Base-by-base conservation (phyloP, 2,329 filamentous ascomycete genomes). In the Furcasterigmium sp. region DNA sequence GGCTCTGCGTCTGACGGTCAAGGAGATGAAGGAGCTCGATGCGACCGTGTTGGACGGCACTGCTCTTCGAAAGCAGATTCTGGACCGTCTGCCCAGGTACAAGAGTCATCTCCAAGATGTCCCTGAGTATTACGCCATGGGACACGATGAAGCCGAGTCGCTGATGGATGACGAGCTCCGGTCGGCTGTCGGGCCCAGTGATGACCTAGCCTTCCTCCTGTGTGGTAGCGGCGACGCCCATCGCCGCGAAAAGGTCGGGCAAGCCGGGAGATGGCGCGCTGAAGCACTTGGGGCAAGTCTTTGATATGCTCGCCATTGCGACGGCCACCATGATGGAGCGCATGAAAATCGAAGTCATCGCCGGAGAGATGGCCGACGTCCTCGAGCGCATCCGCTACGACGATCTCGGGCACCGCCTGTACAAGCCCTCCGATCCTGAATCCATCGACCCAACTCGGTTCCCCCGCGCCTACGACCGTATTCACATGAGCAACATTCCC, bases 401-500 rank as follows among this genome's bases (percentile, higher is more conserved):
- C 29, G 37, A 36, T 13, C 45, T 61, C 11, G 48, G 56, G 17
- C 47, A 53, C 14, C 44, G 51, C 6, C n/a, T 34, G 29, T 18
- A 39, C 5, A 32, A 13, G 30, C 29, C 34, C 8, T 39, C 20
- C 29, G 30, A 41, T 10, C 23, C 39, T 7, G 35, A 41, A 14
- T 37, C 36, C n/a, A 37, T 49, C 13, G 49, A 54, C 42, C 45
- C 50, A 11, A 50, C 44, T 13, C 42, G 23, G 2, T 62, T 56
- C 47, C 59, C 56, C 3, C 41, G 43, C 9, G 43, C 36, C 13
- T 61, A 57, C 40, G 56, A 60, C 37, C 39, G 52, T 8, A 54
- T 61, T 8, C 53, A 59, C 29, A 50, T 57, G 53, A 61, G 56
- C 51, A 60, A 61, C 28, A 51, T 59, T 15, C 57, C 58, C 52